These are phyloP conservation scores for Barnettozyma botsteinii DNA, from an alignment of 805 yeast genomes.

Conservation along the genomic window DNA sequence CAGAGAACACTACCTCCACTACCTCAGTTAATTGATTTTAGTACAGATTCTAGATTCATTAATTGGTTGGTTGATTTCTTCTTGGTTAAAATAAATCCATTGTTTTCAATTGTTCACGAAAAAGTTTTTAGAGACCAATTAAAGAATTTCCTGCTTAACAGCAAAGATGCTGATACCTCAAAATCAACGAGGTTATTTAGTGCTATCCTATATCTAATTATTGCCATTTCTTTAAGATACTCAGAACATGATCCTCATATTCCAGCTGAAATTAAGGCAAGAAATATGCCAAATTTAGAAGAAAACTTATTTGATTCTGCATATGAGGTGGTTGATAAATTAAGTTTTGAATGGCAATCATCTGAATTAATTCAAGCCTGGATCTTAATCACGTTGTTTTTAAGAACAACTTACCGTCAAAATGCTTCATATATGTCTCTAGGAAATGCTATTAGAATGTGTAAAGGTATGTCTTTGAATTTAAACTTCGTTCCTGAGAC, in stretches of 20 bases:
- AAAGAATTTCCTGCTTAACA: constrained; percentile 26
- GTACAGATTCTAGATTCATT: constrained; percentile 24
- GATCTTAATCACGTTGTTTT: constrained; percentile 39
- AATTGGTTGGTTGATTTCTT: constrained; percentile 34
- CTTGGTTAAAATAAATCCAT: constrained; percentile 46
- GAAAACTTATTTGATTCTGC: constrained; percentile 38
- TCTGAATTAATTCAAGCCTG: constrained; percentile 46
- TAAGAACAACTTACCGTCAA: constrained; percentile 40
- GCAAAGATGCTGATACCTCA: constrained; percentile 26
- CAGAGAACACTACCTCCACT: constrained; percentile 31
- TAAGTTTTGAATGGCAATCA: constrained; percentile 47
- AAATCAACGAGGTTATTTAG: constrained; percentile 40
- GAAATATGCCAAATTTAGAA: constrained; percentile 28
- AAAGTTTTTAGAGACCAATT: constrained; percentile 47
- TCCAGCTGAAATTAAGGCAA: constrained; percentile 15
- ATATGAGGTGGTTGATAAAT: constrained; percentile 31
- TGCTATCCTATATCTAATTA: constrained; percentile 44
- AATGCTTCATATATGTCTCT: constrained; percentile 37
- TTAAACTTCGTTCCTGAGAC: constrained; percentile 25
- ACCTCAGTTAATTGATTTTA: constrained; percentile 14
- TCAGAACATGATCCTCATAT: constrained; percentile 31
- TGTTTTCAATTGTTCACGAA: constrained; percentile 49
- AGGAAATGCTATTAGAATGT: constrained; percentile 38
- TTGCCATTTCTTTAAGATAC: constrained; percentile 47
- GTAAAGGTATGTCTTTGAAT: constrained; percentile 40